phyloP scores from a whole-genome alignment of 306 rosid species.

The Rosa persica region DNA sequence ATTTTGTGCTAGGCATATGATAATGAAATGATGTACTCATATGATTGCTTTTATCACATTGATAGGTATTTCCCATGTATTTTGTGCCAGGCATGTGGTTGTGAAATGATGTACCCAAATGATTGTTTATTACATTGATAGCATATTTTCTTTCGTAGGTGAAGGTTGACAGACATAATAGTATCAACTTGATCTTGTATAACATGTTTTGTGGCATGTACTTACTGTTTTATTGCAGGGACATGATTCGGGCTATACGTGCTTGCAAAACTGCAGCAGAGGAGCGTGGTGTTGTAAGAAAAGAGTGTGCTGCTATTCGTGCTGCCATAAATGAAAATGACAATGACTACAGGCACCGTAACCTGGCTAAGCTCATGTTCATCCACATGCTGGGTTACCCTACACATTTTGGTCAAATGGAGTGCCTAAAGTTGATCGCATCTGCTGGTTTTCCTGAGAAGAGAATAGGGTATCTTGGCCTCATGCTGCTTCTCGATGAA shows the following conservation, averaged over 20 bases:
- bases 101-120: conserved; percentile 16
- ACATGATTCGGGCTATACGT: conserved; percentile 98
- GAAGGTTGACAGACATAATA: background rate
- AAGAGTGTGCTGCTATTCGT: conserved; percentile 99
- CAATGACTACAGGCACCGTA: conserved; percentile 81
- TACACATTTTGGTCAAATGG: conserved; percentile 99
- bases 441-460: conserved; percentile 97
- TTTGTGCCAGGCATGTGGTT: conserved; percentile 15
- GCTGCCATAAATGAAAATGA: conserved; percentile 87
- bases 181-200: background rate
- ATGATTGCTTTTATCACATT: too few species aligned
- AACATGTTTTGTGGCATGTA: conserved; percentile 8
- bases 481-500: conserved; percentile 99
- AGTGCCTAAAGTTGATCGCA: conserved; percentile 92
- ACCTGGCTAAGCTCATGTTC: conserved; percentile 98
- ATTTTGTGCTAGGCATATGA: too few species aligned
- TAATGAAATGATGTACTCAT: too few species aligned
- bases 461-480: conserved; percentile 98
- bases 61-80: background rate
- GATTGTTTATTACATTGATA: conserved; percentile 5
- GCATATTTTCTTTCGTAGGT: conserved; percentile 12
- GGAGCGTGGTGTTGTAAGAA: conserved; percentile 95
- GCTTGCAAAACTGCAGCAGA: conserved; percentile 99
- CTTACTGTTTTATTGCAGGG: conserved; percentile 55
- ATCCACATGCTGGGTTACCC: conserved; percentile 99